phyloP scores from a whole-genome alignment of 2,329 filamentous ascomycete genomes.

The Tricladium varicosporioides region DNA sequence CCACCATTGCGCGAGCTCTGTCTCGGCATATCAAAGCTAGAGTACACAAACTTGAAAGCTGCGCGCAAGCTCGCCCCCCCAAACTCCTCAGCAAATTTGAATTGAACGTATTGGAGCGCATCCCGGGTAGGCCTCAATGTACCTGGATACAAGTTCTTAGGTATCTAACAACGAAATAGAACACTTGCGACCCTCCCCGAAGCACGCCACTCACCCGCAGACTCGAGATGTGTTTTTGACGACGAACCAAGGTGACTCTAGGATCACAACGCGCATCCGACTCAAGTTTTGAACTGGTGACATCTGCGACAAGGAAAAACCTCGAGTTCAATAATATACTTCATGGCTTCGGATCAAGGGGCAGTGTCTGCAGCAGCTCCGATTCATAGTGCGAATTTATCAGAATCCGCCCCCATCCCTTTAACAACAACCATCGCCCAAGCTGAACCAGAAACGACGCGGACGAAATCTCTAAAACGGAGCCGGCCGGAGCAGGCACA shows the following conservation, averaged over 20 bases:
- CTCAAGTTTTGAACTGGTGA: background rate
- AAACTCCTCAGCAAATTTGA: background rate
- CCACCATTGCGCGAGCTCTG: background rate
- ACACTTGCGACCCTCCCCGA: slow-evolving; percentile 19
- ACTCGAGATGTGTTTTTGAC: slow-evolving; percentile 28
- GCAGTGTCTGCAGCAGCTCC: slow-evolving; percentile 24
- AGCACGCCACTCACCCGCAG: slow-evolving; percentile 7
- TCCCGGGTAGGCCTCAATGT: slow-evolving; percentile 4
- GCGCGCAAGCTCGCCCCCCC: slow-evolving; percentile 17
- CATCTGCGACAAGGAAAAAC: background rate
- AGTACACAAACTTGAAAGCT: slow-evolving; percentile 8
- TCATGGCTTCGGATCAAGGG: slow-evolving; percentile 33
- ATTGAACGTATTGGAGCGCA: slow-evolving; percentile 9
- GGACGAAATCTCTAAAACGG: slow-evolving; percentile 32
- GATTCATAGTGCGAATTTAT: slow-evolving; percentile 23
- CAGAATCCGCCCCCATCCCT: slow-evolving; percentile 21
- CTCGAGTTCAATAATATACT: slow-evolving; percentile 7
- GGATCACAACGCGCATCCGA: slow-evolving; percentile 10
- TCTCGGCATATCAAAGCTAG: slow-evolving; percentile 4
- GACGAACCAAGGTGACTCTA: slow-evolving; percentile 12
- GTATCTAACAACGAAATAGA: slow-evolving; percentile 12
- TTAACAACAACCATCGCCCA: slow-evolving; percentile 13
- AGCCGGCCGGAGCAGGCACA: slow-evolving; percentile 27
- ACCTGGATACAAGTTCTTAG: background rate
- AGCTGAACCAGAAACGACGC: slow-evolving; percentile 21